Percentiles rank a stretch among this genome's conserved stretches.
phyloP scores from a whole-genome alignment of 306 rosid species.

The Canavalia gladiata region DNA sequence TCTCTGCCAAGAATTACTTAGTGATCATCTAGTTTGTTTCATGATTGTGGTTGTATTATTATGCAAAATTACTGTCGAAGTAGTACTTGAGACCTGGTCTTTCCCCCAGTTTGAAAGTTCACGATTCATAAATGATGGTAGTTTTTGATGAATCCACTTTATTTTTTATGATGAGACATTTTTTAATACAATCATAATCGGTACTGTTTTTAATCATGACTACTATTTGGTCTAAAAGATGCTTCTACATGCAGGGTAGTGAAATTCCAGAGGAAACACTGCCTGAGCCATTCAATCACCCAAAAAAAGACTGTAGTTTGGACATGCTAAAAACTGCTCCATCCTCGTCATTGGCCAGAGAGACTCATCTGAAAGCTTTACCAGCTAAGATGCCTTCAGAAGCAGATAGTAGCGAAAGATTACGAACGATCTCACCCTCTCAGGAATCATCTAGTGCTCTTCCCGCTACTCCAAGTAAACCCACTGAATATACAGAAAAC shows the following conservation, averaged over 20 bases:
- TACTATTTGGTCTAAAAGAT: conserved; percentile 40
- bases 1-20: neutral
- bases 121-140: neutral
- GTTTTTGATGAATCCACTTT: neutral
- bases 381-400: conserved; percentile 40
- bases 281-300: conserved; percentile 75
- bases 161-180: neutral
- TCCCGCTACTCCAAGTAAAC: conserved; percentile 70
- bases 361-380: conserved; percentile 31
- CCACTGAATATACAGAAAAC: conserved; percentile 39
- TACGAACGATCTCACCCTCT: conserved; percentile 43
- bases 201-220: neutral
- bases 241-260: conserved; percentile 60
- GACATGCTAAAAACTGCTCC: conserved; percentile 12
- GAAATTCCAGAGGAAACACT: conserved; percentile 77
- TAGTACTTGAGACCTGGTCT: neutral
- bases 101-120: conserved; percentile 1
- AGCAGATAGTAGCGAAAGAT: conserved; percentile 19
- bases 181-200: neutral
- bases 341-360: too few relatives aligned
- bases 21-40: neutral
- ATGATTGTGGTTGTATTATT: neutral
- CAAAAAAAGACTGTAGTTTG: conserved; percentile 37
- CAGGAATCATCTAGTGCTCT: conserved; percentile 26
- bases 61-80: neutral